Evolutionary conservation across 176 grass and related monocot genomes (phyloP).

Genomic region (Melocanna baccifera): DNA sequence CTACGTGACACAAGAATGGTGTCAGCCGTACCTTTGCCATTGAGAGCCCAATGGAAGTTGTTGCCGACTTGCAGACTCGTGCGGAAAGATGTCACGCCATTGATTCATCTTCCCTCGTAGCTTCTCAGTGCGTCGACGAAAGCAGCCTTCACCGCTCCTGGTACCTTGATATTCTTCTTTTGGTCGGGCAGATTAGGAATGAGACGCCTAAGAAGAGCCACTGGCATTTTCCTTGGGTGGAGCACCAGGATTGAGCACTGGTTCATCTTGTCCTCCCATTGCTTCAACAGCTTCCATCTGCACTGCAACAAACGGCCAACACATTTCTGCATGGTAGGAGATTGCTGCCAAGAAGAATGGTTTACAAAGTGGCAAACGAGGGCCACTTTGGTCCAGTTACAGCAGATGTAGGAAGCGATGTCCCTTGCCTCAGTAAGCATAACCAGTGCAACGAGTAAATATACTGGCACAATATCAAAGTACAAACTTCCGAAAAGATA

Average conservation of each 20-base stretch:
- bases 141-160: too few species aligned
- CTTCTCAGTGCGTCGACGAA: too few species aligned
- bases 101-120: too few species aligned
- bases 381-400: not conserved
- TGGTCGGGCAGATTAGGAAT: not conserved
- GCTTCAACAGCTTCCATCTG: not conserved
- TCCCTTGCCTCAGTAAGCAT: not conserved
- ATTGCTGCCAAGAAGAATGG: not conserved
- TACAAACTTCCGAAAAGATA: not conserved
- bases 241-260: too few species aligned
- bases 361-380: not conserved
- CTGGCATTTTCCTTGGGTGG: too few species aligned
- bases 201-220: not conserved
- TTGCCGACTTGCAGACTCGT: too few species aligned
- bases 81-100: too few species aligned
- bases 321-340: not conserved
- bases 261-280: too few species aligned
- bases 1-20: conserved; percentile 1
- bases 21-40: too few species aligned
- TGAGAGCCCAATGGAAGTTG: too few species aligned
- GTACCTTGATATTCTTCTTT: not conserved
- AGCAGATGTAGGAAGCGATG: not conserved
- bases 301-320: not conserved
- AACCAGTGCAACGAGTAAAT: not conserved
- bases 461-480: not conserved